Base-by-base conservation (phyloP, 176 grass and related monocot genomes). In the Zoysia pacifica region DNA sequence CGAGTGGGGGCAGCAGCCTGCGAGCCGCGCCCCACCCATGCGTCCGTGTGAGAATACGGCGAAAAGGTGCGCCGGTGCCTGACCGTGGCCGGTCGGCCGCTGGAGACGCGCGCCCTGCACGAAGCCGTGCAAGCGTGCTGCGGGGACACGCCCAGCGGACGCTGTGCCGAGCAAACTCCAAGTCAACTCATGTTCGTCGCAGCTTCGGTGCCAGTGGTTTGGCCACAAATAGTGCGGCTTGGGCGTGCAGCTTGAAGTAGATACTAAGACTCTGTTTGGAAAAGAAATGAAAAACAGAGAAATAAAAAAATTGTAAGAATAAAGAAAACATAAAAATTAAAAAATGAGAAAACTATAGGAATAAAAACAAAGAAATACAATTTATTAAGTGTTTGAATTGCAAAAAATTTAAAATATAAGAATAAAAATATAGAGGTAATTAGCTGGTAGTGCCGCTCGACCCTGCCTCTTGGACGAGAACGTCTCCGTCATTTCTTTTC, bases 111-210 rank as follows among this genome's bases (percentile, higher is more conserved):
- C 54, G 54, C 28, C 58, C 7, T 62, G 11, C 54, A 48, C 44
- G 6, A 64, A 5, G 14, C 28, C 76, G 62, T 67, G 62, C 37
- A 19, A 79, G 48, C 62, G 38, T 67, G 62, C 62, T 43, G 48
- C 76, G 38, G 63, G 18, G 63, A 1, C 28, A 28, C 67, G 72
- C 37, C 2, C 50, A 37, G 71, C 70, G 11, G 14, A 9, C 40
- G 6, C 13, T 12, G 7, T 28, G 28, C 28, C 28, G 9, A 9
- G 36, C 41, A 6, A 53, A 79, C 77, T 79, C 39, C 2, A 58
- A 69, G 77, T 79, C 77, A 79, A 79, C 65, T 79, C 50, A 50
- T 79, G 65, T 69, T 39, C 40, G 5, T 36, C 19, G 77, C 49
- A 36, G 48, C 77, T 6, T 35, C 9, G 64, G 77, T 38, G 18